phyloP scores from a whole-genome alignment of 2,329 filamentous ascomycete genomes.

The Herpotrichia juniperi region DNA sequence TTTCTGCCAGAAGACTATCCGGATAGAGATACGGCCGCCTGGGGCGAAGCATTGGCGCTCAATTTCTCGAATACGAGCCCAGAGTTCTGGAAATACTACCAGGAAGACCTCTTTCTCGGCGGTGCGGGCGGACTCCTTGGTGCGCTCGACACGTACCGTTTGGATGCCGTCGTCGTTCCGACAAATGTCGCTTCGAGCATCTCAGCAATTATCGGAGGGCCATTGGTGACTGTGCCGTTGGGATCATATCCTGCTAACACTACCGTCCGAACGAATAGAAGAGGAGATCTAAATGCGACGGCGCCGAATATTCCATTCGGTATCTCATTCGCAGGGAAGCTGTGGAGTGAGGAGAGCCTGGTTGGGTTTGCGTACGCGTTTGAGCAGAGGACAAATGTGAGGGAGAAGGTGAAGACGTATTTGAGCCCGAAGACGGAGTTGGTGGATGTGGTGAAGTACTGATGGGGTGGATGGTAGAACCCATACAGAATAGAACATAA shows the following conservation, averaged over 20 bases:
- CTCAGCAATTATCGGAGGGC: conserved; percentile 63
- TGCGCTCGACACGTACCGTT: conserved; percentile 60
- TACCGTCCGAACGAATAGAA: conserved; percentile 51
- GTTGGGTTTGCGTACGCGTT: conserved; percentile 72
- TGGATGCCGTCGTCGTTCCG: conserved; percentile 69
- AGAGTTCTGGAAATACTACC: conserved; percentile 63
- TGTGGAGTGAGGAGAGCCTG: conserved; percentile 66
- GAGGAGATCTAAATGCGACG: conserved; percentile 58
- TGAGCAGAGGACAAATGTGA: conserved; percentile 64
- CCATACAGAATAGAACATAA: too few relatives aligned
- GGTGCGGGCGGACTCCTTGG: conserved; percentile 67
- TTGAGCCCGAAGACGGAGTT: conserved; percentile 57
- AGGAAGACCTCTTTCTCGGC: conserved; percentile 59
- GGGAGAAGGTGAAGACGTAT: conserved; percentile 56
- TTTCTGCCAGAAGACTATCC: conserved; percentile 65
- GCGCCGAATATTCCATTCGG: conserved; percentile 67
- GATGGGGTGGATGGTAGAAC: too few relatives aligned
- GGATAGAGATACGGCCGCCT: conserved; percentile 62
- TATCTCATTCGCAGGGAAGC: conserved; percentile 65
- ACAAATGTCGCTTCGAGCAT: conserved; percentile 55
- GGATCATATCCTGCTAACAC: conserved; percentile 60
- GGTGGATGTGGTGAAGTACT: conserved; percentile 45
- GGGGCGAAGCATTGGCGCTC: conserved; percentile 59
- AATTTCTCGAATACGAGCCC: conserved; percentile 64
- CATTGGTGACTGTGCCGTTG: conserved; percentile 68